A percentile compares a stretch with the other conserved stretches of the same genome.
phyloP scores from a whole-genome alignment of 192 early-diverging fungal genomes.

The Pilaira anomala region DNA sequence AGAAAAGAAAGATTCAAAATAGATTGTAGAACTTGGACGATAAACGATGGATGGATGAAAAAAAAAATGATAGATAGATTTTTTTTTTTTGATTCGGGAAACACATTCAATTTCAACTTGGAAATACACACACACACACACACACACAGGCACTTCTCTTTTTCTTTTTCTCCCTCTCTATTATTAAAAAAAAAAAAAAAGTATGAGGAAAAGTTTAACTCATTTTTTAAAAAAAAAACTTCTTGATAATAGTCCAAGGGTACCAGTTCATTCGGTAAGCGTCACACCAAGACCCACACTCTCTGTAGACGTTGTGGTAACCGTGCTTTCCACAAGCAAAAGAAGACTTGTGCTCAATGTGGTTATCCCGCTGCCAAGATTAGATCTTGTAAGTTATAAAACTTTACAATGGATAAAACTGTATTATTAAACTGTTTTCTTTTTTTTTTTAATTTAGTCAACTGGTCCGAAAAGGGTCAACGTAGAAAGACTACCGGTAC shows the following conservation, averaged over 20 bases:
- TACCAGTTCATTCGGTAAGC: conserved; percentile 99
- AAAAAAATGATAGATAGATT: neutral
- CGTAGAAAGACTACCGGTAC: conserved; percentile 99
- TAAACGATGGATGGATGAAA: conserved; percentile 10
- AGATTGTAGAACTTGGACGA: neutral
- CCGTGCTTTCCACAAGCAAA: conserved; percentile 99
- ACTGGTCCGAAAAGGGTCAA: conserved; percentile 95
- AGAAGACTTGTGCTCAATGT: conserved; percentile 99
- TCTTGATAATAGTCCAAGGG: conserved; percentile 79
- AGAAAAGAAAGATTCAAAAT: neutral
- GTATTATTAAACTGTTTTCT: neutral
- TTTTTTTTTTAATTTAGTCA: conserved; percentile 51
- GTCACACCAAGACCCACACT: conserved; percentile 99
- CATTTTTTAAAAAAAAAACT: neutral
- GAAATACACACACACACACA: too few relatives aligned
- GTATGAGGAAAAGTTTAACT: neutral
- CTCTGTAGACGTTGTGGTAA: conserved; percentile 97
- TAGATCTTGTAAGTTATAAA: conserved; percentile 71
- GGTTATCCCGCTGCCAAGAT: conserved; percentile 98
- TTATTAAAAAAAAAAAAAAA: too few relatives aligned
- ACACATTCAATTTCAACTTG: too few relatives aligned
- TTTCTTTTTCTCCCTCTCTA: too few relatives aligned
- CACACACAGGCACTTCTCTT: too few relatives aligned
- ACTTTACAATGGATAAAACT: neutral
- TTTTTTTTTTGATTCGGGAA: too few relatives aligned